Evolutionary conservation across 164 flowering plant species (phyloP).

Genomic region (Tinospora cordifolia): DNA sequence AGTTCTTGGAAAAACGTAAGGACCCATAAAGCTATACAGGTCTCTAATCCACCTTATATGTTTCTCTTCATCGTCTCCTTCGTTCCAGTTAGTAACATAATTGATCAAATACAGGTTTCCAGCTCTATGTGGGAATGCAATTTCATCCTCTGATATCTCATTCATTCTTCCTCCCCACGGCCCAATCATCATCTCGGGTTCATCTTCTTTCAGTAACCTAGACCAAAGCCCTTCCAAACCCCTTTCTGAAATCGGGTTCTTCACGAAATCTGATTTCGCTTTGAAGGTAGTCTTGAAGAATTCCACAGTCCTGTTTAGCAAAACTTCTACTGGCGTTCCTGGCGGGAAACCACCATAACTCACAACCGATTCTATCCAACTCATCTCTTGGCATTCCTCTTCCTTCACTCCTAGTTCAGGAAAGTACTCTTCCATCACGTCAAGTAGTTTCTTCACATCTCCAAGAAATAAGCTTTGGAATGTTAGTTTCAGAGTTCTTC

Average conservation of each 20-base stretch:
- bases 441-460: not conserved
- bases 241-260: constrained; percentile 6
- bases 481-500: not conserved
- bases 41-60: constrained; percentile 18
- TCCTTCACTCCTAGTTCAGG: constrained; percentile 11
- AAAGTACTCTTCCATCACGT: not conserved
- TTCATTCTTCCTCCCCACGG: constrained; percentile 24
- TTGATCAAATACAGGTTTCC: constrained; percentile 16
- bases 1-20: constrained; percentile 19
- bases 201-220: constrained; percentile 10
- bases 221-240: constrained; percentile 14
- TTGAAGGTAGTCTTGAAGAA: not conserved
- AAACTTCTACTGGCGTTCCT: not conserved
- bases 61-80: not conserved
- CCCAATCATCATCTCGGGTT: not conserved
- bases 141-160: constrained; percentile 17
- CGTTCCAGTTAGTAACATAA: constrained; percentile 10
- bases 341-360: not conserved
- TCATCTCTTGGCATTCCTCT: constrained; percentile 6
- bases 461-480: constrained; percentile 10
- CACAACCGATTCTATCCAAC: constrained; percentile 11
- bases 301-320: not conserved
- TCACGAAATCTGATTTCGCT: constrained; percentile 10
- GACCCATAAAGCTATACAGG: constrained; percentile 14
- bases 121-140: constrained; percentile 19